Base-by-base conservation (phyloP, 495 filamentous ascomycete species). In the Aspergillus affinis region DNA sequence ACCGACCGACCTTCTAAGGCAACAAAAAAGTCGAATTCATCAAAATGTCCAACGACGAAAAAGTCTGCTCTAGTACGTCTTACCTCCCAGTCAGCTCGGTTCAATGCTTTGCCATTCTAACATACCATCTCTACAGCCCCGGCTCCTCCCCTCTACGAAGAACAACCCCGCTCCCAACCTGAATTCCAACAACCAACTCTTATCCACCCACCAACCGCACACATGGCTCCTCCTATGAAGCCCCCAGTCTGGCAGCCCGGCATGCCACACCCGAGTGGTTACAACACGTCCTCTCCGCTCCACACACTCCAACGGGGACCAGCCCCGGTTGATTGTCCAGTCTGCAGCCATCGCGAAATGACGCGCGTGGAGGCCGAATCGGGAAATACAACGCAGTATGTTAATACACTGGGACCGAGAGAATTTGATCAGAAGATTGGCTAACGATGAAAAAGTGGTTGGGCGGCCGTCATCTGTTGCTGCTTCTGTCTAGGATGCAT, bases 331-430 rank as follows among this genome's bases (percentile, higher is more conserved):
- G 81, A 84, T 59, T 84, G 81, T 64, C 80, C 81, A 0, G 66
- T 66, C 8, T 84, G 81, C 49, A 69, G 75, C 5, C 61, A 73
- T 52, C 66, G 81, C 0, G 75, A 78, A 46, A 75, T 84, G 73
- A 84, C 81, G 0, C 71, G 71, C 17, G 64, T 70, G 2, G 48
- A 74, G 47, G 62, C 71, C 9, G 67, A 77, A n/a, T 61, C 69
- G 10, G 81, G 81, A 13, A 74, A 74, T 29, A 81, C 78, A 17
- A 81, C 75, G n/a, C 80, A 83, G 81, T 83, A 70, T 64, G 80
- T 73, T 73, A 49, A 19, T 29, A 12, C 18, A 4, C 12, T 18
- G 6, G 27, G 15, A 45, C 17, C 30, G 9, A 4, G n/a, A 1
- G 8, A 5, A 48, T 13, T 8, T 18, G n/a, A 48, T 26, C 4